Evolutionary conservation across 2,329 filamentous ascomycete species (phyloP), one percentile per base, ranked within the genome.

Genomic region (Chaetomium sp.): DNA sequence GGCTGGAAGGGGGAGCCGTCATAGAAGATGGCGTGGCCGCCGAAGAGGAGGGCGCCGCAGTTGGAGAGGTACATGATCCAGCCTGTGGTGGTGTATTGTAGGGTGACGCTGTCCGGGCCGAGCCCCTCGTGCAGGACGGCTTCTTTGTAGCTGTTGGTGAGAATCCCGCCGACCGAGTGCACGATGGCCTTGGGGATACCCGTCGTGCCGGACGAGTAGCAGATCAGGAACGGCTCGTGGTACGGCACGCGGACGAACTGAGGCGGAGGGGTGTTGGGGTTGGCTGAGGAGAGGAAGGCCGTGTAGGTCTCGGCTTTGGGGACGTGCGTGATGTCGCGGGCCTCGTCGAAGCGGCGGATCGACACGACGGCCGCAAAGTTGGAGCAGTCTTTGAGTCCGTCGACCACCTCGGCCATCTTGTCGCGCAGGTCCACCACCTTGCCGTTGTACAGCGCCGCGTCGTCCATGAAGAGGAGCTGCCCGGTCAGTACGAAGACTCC

Each of bases 11-110:
- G 89, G 7, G 85, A 89, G 3, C 89, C 90, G 66, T 95, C 89
- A 67, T 95, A 95, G n/a, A 92, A 74, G 1, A 95, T 70, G 1
- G 79, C 74, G 5, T 81, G 77, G 0, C 77, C 76, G 6, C 88
- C 88, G 41, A 76, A 71, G 1, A 86, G 63, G 6, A 92, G 74
- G 4, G 76, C 74, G 19, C 77, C 74, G 0, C 89, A 74, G 40
- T 78, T 80, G 2, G 76, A 72, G 7, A 91, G 73, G 67, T 92
- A 94, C 89, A 95, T 95, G 71, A 95, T 94, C 89, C 89, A 95
- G 0, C 88, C 87, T 0, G 87, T 90, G 0, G 84, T 87, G 1
- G 84, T 82, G 65, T 79, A 82, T 67, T 83, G 79, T 55, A 83
- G 62, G 1, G 69, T 66, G 1, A 81, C 73, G 44, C 70, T 72